Evolutionary conservation across 2,329 filamentous ascomycete species (phyloP).

Genomic region (Pleochaeta shiraiana): DNA sequence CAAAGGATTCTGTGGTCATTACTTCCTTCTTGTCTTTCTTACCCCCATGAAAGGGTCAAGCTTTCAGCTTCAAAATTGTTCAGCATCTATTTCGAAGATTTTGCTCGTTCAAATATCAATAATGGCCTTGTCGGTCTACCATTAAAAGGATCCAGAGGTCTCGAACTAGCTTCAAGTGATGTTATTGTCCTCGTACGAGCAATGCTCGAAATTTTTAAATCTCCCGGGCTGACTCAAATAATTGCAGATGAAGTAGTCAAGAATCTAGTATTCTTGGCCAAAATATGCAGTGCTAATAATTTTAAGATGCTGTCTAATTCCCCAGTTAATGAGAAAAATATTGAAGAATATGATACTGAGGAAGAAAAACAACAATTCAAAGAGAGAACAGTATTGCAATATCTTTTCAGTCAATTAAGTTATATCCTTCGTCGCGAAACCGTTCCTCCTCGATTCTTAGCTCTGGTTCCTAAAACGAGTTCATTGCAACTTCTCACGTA

Average conservation of each 20-base stretch:
- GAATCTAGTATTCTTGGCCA: conserved; percentile 64
- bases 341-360: conserved; percentile 17
- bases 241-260: conserved; percentile 62
- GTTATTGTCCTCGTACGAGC: conserved; percentile 36
- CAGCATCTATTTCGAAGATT: conserved; percentile 58
- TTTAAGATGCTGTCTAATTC: conserved; percentile 17
- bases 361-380: conserved; percentile 23
- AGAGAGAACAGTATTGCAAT: conserved; percentile 35
- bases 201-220: conserved; percentile 32
- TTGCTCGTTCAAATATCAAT: conserved; percentile 40
- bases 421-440: conserved; percentile 60
- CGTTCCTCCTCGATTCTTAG: conserved; percentile 35
- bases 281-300: conserved; percentile 36
- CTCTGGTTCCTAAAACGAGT: conserved; percentile 51
- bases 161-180: conserved; percentile 41
- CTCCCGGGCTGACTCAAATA: conserved; percentile 42
- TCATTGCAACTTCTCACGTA: conserved; percentile 54
- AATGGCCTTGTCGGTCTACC: conserved; percentile 32
- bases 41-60: conserved; percentile 53
- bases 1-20: conserved; percentile 47
- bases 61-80: conserved; percentile 53
- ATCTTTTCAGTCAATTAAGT: conserved; percentile 59
- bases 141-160: conserved; percentile 46
- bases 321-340: conserved; percentile 19
- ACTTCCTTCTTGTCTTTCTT: conserved; percentile 46